phyloP scores from a whole-genome alignment of 257 asterid species.

The Ballota nigra region DNA sequence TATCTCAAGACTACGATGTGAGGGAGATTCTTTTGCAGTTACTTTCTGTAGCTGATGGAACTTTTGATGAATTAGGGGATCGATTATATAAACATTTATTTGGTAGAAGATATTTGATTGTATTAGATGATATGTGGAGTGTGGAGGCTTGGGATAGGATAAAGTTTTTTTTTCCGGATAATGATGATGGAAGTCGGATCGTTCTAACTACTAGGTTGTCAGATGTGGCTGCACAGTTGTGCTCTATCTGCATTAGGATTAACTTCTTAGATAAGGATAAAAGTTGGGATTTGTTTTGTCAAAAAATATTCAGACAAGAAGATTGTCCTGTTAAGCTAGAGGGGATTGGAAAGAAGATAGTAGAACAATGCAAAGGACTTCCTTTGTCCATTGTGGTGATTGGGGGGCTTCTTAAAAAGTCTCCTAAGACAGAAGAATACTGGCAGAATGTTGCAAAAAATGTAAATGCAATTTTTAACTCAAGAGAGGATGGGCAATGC shows the following conservation, averaged over 20 bases:
- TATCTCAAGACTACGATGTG: background rate
- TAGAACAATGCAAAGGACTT: background rate
- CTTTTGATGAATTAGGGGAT: background rate
- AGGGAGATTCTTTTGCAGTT: background rate
- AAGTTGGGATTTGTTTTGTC: slow-evolving; percentile 8
- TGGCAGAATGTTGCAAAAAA: background rate
- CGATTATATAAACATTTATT: background rate
- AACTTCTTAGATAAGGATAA: background rate
- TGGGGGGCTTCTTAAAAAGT: slow-evolving; percentile 12
- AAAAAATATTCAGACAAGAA: background rate
- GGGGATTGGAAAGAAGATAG: background rate
- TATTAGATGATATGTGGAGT: slow-evolving; percentile 9
- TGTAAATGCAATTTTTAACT: background rate
- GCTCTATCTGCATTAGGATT: background rate
- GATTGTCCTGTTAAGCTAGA: background rate
- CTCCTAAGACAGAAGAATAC: background rate
- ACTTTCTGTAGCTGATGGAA: background rate
- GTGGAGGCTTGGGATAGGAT: slow-evolving; percentile 1
- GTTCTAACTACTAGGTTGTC: slow-evolving; percentile 7
- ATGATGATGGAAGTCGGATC: background rate
- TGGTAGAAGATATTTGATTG: slow-evolving; percentile 9
- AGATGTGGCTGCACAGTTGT: background rate
- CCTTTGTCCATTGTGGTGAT: slow-evolving; percentile 1
- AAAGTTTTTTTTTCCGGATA: background rate
- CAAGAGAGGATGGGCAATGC: background rate